A percentile compares a stretch with the other conserved stretches of the same genome.
These are phyloP conservation scores for Gaeumannomyces sp. DNA, from an alignment of 2,329 filamentous ascomycete species.

Conservation along the genomic window DNA sequence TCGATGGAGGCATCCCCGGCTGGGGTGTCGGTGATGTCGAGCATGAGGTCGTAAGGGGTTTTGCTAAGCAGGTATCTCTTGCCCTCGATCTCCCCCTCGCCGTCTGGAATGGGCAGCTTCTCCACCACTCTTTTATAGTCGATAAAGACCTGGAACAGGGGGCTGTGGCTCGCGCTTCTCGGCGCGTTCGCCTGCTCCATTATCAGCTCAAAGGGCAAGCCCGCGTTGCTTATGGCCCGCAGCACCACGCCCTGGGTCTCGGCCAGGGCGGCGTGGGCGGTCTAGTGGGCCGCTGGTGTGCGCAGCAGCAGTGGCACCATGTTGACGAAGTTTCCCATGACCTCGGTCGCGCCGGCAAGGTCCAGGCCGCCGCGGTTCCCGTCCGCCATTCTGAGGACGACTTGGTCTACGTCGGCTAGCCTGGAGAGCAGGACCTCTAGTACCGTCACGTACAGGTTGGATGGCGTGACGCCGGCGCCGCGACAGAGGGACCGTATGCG, in stretches of 20 bases:
- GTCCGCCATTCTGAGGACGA: conserved; percentile 1
- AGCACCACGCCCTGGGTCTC: conserved; percentile 1
- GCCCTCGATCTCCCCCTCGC: background rate
- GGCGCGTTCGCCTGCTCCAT: background rate
- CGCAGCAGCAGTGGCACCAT: conserved; percentile 9
- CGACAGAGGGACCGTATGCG: background rate
- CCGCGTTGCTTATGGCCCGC: background rate
- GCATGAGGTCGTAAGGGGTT: conserved; percentile 7
- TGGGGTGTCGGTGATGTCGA: conserved; percentile 7
- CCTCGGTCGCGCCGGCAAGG: conserved; percentile 53
- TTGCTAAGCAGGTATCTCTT: background rate
- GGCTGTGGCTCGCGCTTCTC: conserved; percentile 4
- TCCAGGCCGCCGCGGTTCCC: conserved; percentile 9
- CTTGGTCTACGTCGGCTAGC: background rate
- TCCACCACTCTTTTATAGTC: conserved; percentile 5
- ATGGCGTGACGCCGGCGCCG: background rate
- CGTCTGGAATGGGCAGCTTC: background rate
- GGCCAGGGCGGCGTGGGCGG: background rate
- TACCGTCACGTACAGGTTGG: conserved; percentile 1
- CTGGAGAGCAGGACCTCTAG: background rate
- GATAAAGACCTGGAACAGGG: conserved; percentile 5
- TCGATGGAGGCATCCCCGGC: background rate
- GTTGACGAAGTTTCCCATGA: conserved; percentile 59
- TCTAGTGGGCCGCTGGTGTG: background rate
- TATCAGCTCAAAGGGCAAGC: conserved; percentile 3